Evolutionary conservation across 164 flowering plant genomes (phyloP), one percentile per base, ranked within the genome.

Genomic region (Aristolochia fimbriata): DNA sequence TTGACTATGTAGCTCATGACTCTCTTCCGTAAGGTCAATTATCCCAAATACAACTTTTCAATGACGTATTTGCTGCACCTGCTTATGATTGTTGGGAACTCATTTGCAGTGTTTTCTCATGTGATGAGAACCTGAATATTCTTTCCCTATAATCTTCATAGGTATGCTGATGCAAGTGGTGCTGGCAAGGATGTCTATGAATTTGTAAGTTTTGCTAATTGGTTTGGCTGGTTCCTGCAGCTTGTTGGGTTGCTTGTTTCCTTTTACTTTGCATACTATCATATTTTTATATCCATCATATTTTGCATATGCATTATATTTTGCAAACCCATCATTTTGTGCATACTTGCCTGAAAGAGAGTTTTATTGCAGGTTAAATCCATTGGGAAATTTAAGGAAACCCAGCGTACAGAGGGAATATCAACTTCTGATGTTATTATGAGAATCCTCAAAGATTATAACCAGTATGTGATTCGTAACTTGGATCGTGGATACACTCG

Each of bases 401-500:
- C 96, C 22, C 70, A 84, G 54, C 74, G 96, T 17, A 88, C 93
- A 6, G 91, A 86, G 2, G 93, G 96, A 37, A 84, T 88, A 43
- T 88, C 96, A 55, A 88, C 96, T 12, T 88, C 93, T 17, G 93
- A 88, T 62, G 69, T 83, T 65, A 85, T 85, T 51, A 85, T 85
- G 99, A 83, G 97, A 71, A 90, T 90, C 65, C 88, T 93, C 22
- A 93, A 88, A 73, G 99, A 93, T 67, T 93, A 93, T 69, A 93
- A 93, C 65, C 80, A 88, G 68, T 93, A 90, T 81, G 99, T 93
- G 67, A 77, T 86, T 83, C 96, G 97, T 27, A 93, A 93, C 69
- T 74, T 93, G 82, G 96, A 77, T 52, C 92, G 97, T 71, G 99
- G 99, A 57, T 93, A 90, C 67, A 59, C 96, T 41, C 79, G 99